These are phyloP conservation scores for Volvox carteri DNA, from an alignment of 163 green algal species.

Conservation along the genomic window DNA sequence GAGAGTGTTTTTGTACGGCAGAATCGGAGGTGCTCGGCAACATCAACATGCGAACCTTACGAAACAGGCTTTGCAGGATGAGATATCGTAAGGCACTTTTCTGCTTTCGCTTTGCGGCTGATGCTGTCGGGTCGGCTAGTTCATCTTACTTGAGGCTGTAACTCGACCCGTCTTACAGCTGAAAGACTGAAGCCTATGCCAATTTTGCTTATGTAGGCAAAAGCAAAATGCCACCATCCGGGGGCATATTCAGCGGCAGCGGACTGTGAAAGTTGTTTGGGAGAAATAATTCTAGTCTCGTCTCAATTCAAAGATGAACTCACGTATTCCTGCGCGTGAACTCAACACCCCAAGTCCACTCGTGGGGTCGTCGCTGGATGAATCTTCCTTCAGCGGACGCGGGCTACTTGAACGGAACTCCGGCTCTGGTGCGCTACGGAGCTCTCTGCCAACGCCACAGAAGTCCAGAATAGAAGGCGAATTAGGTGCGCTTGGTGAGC, in stretches of 20 bases:
- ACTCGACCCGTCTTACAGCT: neutral
- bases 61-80: neutral
- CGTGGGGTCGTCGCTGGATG: neutral
- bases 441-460: slow-evolving; percentile 17
- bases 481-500: neutral
- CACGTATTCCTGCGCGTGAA: slow-evolving; percentile 5
- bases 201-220: neutral
- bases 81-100: neutral
- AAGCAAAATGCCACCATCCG: neutral
- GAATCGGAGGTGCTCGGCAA: neutral
- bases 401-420: slow-evolving; percentile 13
- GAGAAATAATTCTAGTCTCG: neutral
- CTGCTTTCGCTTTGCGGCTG: neutral
- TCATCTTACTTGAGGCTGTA: neutral
- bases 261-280: neutral
- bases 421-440: neutral
- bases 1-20: neutral
- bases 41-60: neutral
- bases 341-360: slow-evolving; percentile 20
- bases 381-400: neutral
- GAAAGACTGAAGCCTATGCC: neutral
- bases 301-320: slow-evolving; percentile 11
- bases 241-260: neutral
- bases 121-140: neutral
- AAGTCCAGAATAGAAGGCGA: slow-evolving; percentile 11